A percentile compares a stretch with the other conserved stretches of the same genome.
These are phyloP conservation scores for Dendrobium catenatum DNA, from an alignment of 106 monocot genomes.

Conservation along the genomic window DNA sequence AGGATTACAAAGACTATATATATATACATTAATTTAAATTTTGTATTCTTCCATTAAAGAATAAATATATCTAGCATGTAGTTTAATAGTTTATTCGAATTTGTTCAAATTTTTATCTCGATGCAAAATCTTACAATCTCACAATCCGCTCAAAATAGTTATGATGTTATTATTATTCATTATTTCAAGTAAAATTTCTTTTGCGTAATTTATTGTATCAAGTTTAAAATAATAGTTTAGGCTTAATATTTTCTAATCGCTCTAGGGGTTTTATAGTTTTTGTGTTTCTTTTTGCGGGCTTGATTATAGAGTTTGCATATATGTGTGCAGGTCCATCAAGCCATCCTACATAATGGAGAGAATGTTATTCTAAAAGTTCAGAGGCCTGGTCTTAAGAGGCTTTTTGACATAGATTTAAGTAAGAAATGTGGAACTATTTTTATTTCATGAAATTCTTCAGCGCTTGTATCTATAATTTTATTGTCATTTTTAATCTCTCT, in stretches of 20 bases:
- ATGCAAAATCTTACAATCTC: not conserved
- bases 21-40: too few relatives aligned
- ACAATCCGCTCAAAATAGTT: not conserved
- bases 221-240: too few relatives aligned
- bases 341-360: slow-evolving; percentile 83
- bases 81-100: too few relatives aligned
- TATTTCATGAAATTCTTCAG: not conserved
- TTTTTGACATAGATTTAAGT: slow-evolving; percentile 98
- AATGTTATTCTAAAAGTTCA: slow-evolving; percentile 88
- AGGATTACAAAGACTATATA: too few relatives aligned
- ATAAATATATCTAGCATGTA: too few relatives aligned
- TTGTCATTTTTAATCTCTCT: not conserved
- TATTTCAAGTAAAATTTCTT: not conserved
- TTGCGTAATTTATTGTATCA: not conserved
- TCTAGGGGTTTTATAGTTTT: not conserved
- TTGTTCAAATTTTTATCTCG: too few relatives aligned
- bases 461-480: not conserved
- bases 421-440: slow-evolving; percentile 18
- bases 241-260: too few relatives aligned
- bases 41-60: too few relatives aligned
- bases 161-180: not conserved
- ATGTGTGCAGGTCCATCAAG: slow-evolving; percentile 71
- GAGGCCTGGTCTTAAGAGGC: slow-evolving; percentile 85
- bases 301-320: not conserved
- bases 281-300: not conserved